phyloP scores from a whole-genome alignment of 169 alveolate genomes.

The Eimeria brunetti region DNA sequence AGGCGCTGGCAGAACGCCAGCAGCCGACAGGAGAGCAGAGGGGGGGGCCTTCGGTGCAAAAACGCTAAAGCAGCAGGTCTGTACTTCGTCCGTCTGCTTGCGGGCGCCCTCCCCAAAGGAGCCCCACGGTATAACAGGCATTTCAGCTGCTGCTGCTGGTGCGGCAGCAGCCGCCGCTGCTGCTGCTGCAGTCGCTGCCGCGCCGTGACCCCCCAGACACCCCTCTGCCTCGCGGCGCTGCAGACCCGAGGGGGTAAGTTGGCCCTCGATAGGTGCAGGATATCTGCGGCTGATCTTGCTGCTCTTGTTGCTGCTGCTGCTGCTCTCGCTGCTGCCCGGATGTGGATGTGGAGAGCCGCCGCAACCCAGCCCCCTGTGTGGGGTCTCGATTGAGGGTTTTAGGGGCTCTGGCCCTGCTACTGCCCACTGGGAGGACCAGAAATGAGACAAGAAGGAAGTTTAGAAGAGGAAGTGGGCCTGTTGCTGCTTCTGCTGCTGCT shows the following conservation, averaged over 20 bases:
- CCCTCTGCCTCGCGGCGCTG: background rate
- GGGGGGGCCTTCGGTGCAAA: background rate
- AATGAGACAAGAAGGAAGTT: background rate
- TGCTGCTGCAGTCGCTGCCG: background rate
- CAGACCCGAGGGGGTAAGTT: background rate
- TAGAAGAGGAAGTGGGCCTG: background rate
- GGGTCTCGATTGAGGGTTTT: background rate
- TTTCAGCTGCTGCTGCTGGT: slow-evolving; percentile 40
- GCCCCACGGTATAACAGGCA: slow-evolving; percentile 42
- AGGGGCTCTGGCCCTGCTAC: background rate
- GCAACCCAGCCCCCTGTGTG: slow-evolving; percentile 10
- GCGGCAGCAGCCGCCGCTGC: slow-evolving; percentile 14
- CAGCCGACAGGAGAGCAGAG: background rate
- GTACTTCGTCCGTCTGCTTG: slow-evolving; percentile 16
- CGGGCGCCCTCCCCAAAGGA: slow-evolving; percentile 12
- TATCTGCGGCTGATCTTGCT: background rate
- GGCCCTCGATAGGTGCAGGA: background rate
- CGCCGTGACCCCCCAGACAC: background rate
- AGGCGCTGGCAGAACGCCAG: background rate
- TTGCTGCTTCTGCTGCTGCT: background rate
- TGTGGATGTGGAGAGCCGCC: background rate
- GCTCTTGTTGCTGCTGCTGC: background rate
- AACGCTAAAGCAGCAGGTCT: slow-evolving; percentile 30
- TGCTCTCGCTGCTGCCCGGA: background rate
- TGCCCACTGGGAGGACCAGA: background rate